phyloP scores from a whole-genome alignment of 2,329 filamentous ascomycete species.

The Alternaria gansuensis region DNA sequence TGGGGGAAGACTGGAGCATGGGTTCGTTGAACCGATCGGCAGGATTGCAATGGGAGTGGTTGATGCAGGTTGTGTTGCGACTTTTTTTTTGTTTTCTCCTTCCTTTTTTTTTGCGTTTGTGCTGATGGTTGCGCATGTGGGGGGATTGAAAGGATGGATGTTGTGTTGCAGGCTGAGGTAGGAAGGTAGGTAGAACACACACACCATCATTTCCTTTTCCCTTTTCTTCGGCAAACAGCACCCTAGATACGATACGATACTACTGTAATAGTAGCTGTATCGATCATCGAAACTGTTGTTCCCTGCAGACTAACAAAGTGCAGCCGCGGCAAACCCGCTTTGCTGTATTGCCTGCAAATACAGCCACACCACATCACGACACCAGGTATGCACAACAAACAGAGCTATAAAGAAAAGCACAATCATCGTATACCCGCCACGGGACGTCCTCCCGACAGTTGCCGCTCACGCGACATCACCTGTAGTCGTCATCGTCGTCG shows the following conservation, averaged over 20 bases:
- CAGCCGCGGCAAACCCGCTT: conserved; percentile 1
- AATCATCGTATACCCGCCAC: neutral
- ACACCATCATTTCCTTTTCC: neutral
- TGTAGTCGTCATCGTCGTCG: neutral
- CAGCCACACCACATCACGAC: neutral
- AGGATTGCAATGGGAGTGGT: neutral
- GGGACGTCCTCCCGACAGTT: neutral
- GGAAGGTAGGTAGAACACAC: neutral
- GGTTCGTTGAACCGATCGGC: neutral
- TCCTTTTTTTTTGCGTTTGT: neutral
- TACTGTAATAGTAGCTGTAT: neutral
- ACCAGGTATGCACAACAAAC: neutral
- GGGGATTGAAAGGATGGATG: neutral
- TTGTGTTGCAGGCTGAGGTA: conserved; percentile 2
- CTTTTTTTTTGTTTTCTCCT: neutral
- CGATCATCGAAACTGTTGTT: neutral
- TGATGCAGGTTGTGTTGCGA: neutral
- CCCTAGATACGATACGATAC: neutral
- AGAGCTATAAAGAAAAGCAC: neutral
- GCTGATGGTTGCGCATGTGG: neutral
- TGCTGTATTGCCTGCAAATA: neutral
- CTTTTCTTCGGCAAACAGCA: neutral
- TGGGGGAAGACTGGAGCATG: neutral
- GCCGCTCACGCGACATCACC: neutral
- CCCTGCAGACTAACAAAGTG: neutral